These are phyloP conservation scores for Acanthamoeba lugdunensis DNA, from an alignment of 208 protist species.

Conservation along the genomic window DNA sequence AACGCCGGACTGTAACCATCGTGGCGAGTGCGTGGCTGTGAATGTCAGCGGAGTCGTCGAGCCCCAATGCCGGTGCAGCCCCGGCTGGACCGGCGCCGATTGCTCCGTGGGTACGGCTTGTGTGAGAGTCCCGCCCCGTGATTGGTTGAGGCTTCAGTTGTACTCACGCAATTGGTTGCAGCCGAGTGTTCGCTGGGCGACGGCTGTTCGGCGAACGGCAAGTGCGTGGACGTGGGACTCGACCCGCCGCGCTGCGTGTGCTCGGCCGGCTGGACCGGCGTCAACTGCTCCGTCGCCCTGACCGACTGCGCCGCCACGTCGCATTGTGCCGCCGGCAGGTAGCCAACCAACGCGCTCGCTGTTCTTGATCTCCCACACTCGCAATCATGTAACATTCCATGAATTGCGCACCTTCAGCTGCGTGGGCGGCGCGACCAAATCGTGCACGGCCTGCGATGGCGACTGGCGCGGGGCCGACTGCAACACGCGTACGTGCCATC, in stretches of 20 bases:
- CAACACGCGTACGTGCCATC: neutral
- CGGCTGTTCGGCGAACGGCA: neutral
- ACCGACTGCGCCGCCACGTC: neutral
- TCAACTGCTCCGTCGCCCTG: neutral
- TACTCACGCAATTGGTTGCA: neutral
- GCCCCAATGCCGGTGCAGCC: neutral
- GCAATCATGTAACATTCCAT: too few relatives aligned
- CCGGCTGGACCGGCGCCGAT: neutral
- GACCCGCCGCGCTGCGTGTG: neutral
- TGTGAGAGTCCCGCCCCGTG: too few relatives aligned
- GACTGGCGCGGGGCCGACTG: constrained; percentile 2
- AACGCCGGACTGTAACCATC: neutral
- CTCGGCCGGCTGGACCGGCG: neutral
- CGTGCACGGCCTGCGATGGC: neutral
- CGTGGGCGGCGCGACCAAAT: neutral
- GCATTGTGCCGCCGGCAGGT: neutral
- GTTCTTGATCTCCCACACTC: too few relatives aligned
- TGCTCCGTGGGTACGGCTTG: neutral
- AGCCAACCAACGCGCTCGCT: neutral
- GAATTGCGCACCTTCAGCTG: neutral
- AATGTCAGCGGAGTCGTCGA: neutral
- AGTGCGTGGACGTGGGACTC: neutral
- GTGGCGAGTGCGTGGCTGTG: neutral
- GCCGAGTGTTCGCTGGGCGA: neutral
- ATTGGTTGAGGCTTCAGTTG: too few relatives aligned